Evolutionary conservation across 345 rosid genomes (phyloP).

Genomic region (Hypericum perforatum): DNA sequence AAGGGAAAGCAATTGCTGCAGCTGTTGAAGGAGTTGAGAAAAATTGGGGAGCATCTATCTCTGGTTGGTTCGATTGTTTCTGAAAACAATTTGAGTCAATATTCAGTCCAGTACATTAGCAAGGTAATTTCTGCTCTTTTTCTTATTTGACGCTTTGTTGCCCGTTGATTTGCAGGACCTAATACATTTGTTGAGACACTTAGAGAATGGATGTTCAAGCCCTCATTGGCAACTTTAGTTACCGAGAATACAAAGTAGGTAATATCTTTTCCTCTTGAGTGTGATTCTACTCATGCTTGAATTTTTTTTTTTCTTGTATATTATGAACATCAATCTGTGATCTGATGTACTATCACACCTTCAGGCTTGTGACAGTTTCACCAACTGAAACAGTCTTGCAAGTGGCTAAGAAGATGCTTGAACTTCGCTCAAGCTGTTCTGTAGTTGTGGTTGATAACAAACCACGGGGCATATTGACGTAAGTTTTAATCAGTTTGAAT

Average conservation of each 20-base stretch:
- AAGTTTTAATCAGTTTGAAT: slow-evolving; percentile 19
- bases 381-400: slow-evolving; percentile 70
- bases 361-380: slow-evolving; percentile 74
- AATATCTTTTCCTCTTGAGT: slow-evolving; percentile 37
- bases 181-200: slow-evolving; percentile 84
- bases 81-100: background rate
- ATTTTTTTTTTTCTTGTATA: background rate
- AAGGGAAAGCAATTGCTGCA: slow-evolving; percentile 98
- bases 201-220: slow-evolving; percentile 86
- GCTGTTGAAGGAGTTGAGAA: slow-evolving; percentile 99
- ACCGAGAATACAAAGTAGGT: slow-evolving; percentile 97
- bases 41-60: slow-evolving; percentile 69
- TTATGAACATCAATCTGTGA: background rate
- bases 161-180: slow-evolving; percentile 43
- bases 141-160: slow-evolving; percentile 4
- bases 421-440: slow-evolving; percentile 56
- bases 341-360: slow-evolving; percentile 19
- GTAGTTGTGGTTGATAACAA: slow-evolving; percentile 66
- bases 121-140: background rate
- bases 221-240: slow-evolving; percentile 74
- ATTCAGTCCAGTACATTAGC: background rate
- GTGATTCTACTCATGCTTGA: slow-evolving; percentile 5
- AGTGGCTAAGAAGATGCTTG: slow-evolving; percentile 81
- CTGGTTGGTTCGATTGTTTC: slow-evolving; percentile 37
- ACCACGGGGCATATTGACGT: slow-evolving; percentile 88